Evolutionary conservation across 1,284 basidiomycete genomes (phyloP), one percentile per base, ranked within the genome.

Genomic region (Nidula niveotomentosa): DNA sequence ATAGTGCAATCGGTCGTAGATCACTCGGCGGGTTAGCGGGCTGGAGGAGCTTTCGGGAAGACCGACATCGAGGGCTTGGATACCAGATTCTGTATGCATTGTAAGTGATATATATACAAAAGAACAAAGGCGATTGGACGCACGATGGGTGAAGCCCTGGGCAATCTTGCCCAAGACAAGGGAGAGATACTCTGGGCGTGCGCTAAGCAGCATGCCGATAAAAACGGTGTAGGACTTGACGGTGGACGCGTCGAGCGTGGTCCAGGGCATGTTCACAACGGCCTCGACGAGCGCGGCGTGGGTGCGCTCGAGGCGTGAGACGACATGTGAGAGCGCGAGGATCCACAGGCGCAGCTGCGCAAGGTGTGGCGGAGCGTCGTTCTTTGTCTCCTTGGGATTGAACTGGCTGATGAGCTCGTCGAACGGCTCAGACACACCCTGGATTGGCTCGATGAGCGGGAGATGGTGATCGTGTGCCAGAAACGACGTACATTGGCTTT

Each of bases 181-280:
- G 36, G 87, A 88, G 35, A 97, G 81, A 76, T 97, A 99, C 71
- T 96, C 94, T 57, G 94, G 91, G 58, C 93, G 79, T n/a, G 96
- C 94, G 61, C 91, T 94, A 60, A 98, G 86, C 39, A 99, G 84
- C 75, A 96, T 93, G 46, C 93, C 93, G 47, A 95, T 85, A 67
- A 98, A 98, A 30, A 90, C 84, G 30, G 87, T 88, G 69, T 94
- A 97, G 10, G 87, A 85, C 69, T 88, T 90, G 52, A 94, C 94
- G 62, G 96, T 93, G 17, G 79, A 75, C 46, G 83, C 84, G 62
- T 96, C 93, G 73, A 94, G 85, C 6, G 88, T 90, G 6, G 91
- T 90, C 97, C 97, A 99, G 6, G 95, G 94, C 62, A 97, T 80
- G 56, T 82, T 83, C 54, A 98, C 79, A 57, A 99, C 88, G 34